Conservation (phyloP, 2,329 filamentous ascomycete species). For the Helotiales sp. region DNA sequence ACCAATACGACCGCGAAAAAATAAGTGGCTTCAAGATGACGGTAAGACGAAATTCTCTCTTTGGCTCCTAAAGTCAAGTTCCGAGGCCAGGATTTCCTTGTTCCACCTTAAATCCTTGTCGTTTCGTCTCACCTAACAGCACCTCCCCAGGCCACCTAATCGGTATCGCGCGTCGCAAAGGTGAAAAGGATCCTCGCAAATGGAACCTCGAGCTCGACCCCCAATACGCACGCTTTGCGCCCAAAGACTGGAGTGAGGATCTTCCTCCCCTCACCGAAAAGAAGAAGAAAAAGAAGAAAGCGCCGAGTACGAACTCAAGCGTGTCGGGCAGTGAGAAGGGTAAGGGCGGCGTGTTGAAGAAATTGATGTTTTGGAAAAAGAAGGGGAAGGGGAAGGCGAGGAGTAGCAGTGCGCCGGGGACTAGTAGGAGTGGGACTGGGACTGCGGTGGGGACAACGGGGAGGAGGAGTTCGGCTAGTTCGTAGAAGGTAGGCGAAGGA, state of each 20-base stretch:
- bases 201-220: not conserved
- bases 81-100: too few relatives aligned
- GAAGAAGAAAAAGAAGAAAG: not conserved
- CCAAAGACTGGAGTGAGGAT: not conserved
- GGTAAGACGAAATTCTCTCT: too few relatives aligned
- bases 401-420: not conserved
- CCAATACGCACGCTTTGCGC: not conserved
- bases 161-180: slow-evolving; percentile 9
- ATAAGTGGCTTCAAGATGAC: not conserved
- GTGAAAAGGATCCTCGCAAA: slow-evolving; percentile 2
- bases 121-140: too few relatives aligned
- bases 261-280: not conserved
- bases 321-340: not conserved
- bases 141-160: not conserved
- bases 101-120: too few relatives aligned
- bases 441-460: not conserved
- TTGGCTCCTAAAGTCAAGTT: too few relatives aligned
- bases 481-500: not conserved
- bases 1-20: not conserved
- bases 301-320: not conserved
- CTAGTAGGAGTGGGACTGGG: not conserved
- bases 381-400: not conserved
- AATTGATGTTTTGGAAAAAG: slow-evolving; percentile 11
- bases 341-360: not conserved
- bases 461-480: not conserved